Evolutionary conservation across 345 rosid species (phyloP).

Genomic region (thale cress (Arabidopsis thaliana)): TAIR10.1 NC_003076.8:3348001-3348500

Average conservation of each 20-base stretch:
- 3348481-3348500: constrained; percentile 81
- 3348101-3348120: constrained; percentile 85
- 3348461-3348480: constrained; percentile 84
- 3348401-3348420: constrained; percentile 46
- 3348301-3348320: constrained; percentile 91
- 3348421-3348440: constrained; percentile 64
- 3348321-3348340: constrained; percentile 74
- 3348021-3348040: neutral
- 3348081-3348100: constrained; percentile 98
- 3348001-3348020: neutral
- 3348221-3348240: constrained; percentile 71
- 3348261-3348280: constrained; percentile 80
- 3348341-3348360: constrained; percentile 85
- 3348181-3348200: constrained; percentile 88
- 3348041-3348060: constrained; percentile 9
- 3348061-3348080: neutral
- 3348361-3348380: constrained; percentile 66
- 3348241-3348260: constrained; percentile 93
- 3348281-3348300: constrained; percentile 66
- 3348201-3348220: constrained; percentile 93
- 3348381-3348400: constrained; percentile 28
- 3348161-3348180: constrained; percentile 81
- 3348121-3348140: constrained; percentile 94
- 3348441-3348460: constrained; percentile 69
- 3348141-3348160: constrained; percentile 92